Evolutionary conservation across 192 early-diverging fungal species (phyloP).

Genomic region (Funneliformis mosseae): DNA sequence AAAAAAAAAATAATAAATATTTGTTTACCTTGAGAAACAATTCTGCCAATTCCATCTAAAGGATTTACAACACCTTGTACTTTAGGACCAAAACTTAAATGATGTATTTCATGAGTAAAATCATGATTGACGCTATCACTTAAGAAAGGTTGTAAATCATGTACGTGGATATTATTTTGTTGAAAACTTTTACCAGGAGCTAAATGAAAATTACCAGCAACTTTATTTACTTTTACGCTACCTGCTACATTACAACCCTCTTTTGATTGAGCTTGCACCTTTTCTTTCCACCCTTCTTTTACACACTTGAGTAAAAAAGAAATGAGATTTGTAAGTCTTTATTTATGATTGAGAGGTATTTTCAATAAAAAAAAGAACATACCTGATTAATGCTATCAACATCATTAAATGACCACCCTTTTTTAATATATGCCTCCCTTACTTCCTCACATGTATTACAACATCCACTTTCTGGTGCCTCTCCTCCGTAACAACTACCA

Average conservation of each 20-base stretch:
- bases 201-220: conserved; percentile 92
- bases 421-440: conserved; percentile 75
- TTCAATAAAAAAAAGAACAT: neutral
- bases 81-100: conserved; percentile 76
- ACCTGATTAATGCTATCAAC: conserved; percentile 84
- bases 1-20: neutral
- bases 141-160: conserved; percentile 71
- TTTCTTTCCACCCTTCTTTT: conserved; percentile 78
- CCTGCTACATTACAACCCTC: conserved; percentile 93
- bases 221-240: conserved; percentile 83
- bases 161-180: conserved; percentile 71
- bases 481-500: conserved; percentile 88
- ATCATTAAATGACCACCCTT: conserved; percentile 82
- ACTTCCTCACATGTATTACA: conserved; percentile 96
- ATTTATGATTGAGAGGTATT: neutral
- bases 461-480: conserved; percentile 70
- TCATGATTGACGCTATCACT: conserved; percentile 63
- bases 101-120: conserved; percentile 81
- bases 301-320: conserved; percentile 60
- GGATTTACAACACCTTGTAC: conserved; percentile 61
- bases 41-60: conserved; percentile 51
- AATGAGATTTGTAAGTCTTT: neutral
- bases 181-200: conserved; percentile 84
- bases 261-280: conserved; percentile 72
- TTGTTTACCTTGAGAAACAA: conserved; percentile 73